phyloP scores from a whole-genome alignment of 2,329 filamentous ascomycete species.

The Scytalidium lignicola region DNA sequence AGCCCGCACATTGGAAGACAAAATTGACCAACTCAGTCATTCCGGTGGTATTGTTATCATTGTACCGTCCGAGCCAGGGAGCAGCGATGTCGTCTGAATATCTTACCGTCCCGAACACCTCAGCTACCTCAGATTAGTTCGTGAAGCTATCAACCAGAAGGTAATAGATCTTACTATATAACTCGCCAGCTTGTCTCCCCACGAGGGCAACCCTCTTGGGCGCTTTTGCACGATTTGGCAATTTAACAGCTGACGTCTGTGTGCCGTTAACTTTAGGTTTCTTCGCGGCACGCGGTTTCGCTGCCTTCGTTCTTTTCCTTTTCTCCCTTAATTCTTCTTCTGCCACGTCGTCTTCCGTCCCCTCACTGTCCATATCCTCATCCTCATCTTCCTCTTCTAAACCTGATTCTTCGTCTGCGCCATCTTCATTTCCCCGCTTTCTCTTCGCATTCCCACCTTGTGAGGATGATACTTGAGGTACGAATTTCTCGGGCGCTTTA shows the following conservation, averaged over 20 bases:
- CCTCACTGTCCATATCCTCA: constrained; percentile 34
- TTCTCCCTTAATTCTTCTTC: constrained; percentile 39
- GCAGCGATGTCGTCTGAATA: constrained; percentile 51
- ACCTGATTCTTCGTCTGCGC: constrained; percentile 43
- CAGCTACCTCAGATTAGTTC: constrained; percentile 38
- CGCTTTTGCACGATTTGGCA: constrained; percentile 26
- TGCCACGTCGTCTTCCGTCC: constrained; percentile 36
- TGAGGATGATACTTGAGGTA: constrained; percentile 38
- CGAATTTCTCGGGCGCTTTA: constrained; percentile 54
- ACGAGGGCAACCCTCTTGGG: constrained; percentile 40
- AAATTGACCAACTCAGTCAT: constrained; percentile 63
- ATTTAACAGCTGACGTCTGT: constrained; percentile 46
- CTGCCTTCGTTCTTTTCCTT: constrained; percentile 34
- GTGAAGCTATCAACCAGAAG: constrained; percentile 2
- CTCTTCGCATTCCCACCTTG: constrained; percentile 35
- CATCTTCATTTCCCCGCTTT: constrained; percentile 44
- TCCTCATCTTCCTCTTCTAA: constrained; percentile 41
- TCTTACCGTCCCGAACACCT: constrained; percentile 58
- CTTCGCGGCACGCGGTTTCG: constrained; percentile 53
- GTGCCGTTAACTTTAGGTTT: constrained; percentile 60
- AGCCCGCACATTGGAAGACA: constrained; percentile 69
- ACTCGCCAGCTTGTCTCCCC: constrained; percentile 23
- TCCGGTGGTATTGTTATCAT: constrained; percentile 46
- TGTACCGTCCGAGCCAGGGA: constrained; percentile 56
- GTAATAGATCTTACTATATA: constrained; percentile 22